These are phyloP conservation scores for Dentipellis fragilis DNA, from an alignment of 768 basidiomycete species.

Conservation along the genomic window DNA sequence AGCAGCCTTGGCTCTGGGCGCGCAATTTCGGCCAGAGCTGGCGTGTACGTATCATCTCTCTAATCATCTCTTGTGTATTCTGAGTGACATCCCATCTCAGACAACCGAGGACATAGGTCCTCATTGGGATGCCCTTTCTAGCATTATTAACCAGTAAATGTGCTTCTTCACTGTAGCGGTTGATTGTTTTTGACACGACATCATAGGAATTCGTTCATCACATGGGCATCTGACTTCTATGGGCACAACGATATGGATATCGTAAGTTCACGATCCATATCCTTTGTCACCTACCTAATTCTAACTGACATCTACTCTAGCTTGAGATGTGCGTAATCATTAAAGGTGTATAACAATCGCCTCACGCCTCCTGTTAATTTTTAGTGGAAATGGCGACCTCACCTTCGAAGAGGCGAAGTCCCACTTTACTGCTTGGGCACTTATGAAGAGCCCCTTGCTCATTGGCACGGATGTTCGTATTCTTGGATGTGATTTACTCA, in stretches of 20 bases:
- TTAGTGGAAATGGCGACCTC: slow-evolving; percentile 53
- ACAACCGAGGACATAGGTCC: slow-evolving; percentile 40
- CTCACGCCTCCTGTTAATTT: no score
- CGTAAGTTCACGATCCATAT: slow-evolving; percentile 21
- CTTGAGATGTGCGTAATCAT: slow-evolving; percentile 39
- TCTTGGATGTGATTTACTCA: no score
- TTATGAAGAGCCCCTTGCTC: slow-evolving; percentile 60
- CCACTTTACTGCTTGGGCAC: slow-evolving; percentile 65
- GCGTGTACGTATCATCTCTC: slow-evolving; percentile 31
- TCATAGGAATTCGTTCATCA: slow-evolving; percentile 52
- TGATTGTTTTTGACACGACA: not conserved
- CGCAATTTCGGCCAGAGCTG: slow-evolving; percentile 49
- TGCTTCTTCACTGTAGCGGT: slow-evolving; percentile 24
- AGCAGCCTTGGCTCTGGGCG: slow-evolving; percentile 59
- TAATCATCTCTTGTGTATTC: not conserved
- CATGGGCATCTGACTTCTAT: slow-evolving; percentile 56
- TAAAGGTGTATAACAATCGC: no score
- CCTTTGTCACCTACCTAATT: not conserved
- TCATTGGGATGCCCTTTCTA: slow-evolving; percentile 39
- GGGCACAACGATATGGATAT: slow-evolving; percentile 65
- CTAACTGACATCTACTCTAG: slow-evolving; percentile 19
- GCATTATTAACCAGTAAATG: slow-evolving; percentile 34
- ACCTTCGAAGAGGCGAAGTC: slow-evolving; percentile 56
- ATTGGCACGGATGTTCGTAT: slow-evolving; percentile 46
- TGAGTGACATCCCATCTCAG: slow-evolving; percentile 16